Evolutionary conservation across 139 green algal species (phyloP).

Genomic region (Penium margaritaceum): DNA sequence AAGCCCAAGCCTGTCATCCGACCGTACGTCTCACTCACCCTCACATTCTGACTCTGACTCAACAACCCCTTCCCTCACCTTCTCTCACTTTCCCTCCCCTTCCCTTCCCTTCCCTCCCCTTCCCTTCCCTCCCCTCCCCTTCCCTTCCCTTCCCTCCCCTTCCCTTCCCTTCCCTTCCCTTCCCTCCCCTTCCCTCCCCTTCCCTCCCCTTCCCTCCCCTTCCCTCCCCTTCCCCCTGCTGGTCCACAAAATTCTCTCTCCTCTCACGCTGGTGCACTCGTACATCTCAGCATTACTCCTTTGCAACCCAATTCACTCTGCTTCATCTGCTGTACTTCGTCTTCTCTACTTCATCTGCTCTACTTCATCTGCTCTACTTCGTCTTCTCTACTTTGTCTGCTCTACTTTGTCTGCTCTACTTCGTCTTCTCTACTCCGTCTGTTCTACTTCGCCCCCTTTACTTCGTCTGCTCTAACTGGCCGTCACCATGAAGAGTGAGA

Average conservation of each 20-base stretch:
- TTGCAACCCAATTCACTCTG: background rate
- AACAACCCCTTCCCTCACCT: background rate
- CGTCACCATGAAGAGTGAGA: too few relatives aligned
- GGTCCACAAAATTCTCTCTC: background rate
- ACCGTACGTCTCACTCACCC: background rate
- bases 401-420: background rate
- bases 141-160: background rate
- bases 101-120: background rate
- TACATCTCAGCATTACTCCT: background rate
- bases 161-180: background rate
- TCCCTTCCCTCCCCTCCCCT: too few relatives aligned
- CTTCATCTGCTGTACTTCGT: background rate
- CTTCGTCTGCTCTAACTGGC: too few relatives aligned
- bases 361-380: too few relatives aligned
- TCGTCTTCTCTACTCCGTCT: background rate
- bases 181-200: background rate
- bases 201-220: background rate
- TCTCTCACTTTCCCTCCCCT: background rate
- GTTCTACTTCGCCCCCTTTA: background rate
- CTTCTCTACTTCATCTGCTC: background rate
- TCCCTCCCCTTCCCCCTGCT: background rate
- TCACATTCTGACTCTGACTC: background rate
- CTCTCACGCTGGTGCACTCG: background rate
- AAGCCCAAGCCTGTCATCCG: slow-evolving; percentile 1
- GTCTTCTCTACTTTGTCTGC: too few relatives aligned